Base-by-base conservation (phyloP, 2,329 filamentous ascomycete genomes). In the Exserohilum rostratum region DNA sequence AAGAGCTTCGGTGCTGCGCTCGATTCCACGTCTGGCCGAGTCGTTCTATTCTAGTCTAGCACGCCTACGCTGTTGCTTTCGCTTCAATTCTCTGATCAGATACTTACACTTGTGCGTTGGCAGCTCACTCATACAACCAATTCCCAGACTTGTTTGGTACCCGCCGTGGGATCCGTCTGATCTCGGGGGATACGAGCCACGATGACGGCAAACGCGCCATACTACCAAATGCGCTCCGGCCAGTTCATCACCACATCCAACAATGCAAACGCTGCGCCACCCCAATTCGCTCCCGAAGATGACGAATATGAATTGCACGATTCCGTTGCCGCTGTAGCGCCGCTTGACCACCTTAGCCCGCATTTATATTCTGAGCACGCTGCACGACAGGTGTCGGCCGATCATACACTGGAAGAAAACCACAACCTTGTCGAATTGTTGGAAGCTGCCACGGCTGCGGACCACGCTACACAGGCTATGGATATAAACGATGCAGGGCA, bases 131-230 rank as follows among this genome's bases (percentile, higher is more conserved):
- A 29, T 13, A 11, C 35, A 38, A 27, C 38, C 30, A 20, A 29
- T 30, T 29, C 11, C 27, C 34, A 30, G 33, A 22, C 34, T 30
- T 49, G 54, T 57, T 57, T 57, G 54, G 33, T 30, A 44, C 42
- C 37, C 39, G 50, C 48, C 44, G 39, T 49, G 22, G 29, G 35
- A 49, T 40, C 40, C 49, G 52, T 60, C 57, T 56, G 54, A 58
- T 50, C 27, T 50, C 42, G 49, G 53, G 53, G 50, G 33, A 54
- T 40, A 50, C 55, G 48, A 55, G 48, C 48, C 46, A 59, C 51
- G 55, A 75, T 74, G 70, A 57, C 67, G 50, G 55, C 70, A 67
- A 73, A 73, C 67, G 70, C 71, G 30, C 72, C 72, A 30, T 74
- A 73, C 62, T 75, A 70, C 53, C 71, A 72, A 57, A 61, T 70